Base-by-base conservation (phyloP, 2,329 filamentous ascomycete species). In the Diaporthe destruens region DNA sequence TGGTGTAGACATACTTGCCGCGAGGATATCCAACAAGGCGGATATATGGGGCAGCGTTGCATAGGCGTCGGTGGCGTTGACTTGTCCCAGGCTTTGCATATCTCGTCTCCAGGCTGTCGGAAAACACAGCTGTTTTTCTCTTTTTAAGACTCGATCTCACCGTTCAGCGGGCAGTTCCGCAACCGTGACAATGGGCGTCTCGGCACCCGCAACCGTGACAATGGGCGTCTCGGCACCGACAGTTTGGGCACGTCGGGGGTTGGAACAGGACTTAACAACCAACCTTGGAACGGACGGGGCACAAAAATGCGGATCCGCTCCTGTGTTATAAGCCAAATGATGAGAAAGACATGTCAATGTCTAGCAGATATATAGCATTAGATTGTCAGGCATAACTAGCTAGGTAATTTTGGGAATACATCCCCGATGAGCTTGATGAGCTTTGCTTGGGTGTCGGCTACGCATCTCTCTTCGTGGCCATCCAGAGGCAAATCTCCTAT, bases 1-100 rank as follows among this genome's bases (percentile, higher is more conserved):
- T 95, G 78, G 93, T 95, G 72, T 94, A 87, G 77, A 59, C 54
- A 36, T 29, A 20, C 29, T 65, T 36, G 36, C 11, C 44, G 44
- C 61, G 29, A 65, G 25, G 29, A 36, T 36, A 6, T 36, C 25
- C 18, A 23, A 23, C 1, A n/a, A 16, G 53, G n/a, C 34, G 61
- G n/a, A 20, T 25, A 23, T 36, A 49, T 8, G 32, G 44, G 12
- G 23, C 14, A 25, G 47, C 44, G 25, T 66, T 66, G 32, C 25
- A 53, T 20, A 7, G 61, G 61, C 44, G 61, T 39, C 20, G 61
- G 8, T 32, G 61, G 44, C 61, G 61, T 53, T 39, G 20, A 53
- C n/a, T 53, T 39, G 61, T 39, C 61, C 7, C 1, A 5, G 32
- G 29, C 44, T 36, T 65, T 36, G 14, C n/a, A 7, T n/a, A 65